These are phyloP conservation scores for Penicillium sp. DNA, from an alignment of 2,329 filamentous ascomycete genomes.

Conservation along the genomic window DNA sequence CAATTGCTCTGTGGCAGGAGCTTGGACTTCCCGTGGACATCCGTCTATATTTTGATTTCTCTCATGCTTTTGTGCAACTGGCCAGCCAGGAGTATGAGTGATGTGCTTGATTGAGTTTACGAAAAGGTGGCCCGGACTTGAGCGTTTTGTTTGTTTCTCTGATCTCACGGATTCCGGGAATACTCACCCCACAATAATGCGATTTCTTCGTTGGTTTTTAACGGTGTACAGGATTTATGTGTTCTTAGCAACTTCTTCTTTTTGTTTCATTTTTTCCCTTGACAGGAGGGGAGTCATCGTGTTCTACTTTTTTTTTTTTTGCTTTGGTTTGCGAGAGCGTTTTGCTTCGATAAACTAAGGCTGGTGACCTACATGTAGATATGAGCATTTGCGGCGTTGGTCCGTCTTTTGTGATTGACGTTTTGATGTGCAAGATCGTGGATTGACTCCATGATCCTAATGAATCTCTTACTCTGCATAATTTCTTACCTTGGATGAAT, in stretches of 20 bases:
- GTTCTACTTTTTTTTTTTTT: slow-evolving; percentile 28
- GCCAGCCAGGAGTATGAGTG: slow-evolving; percentile 26
- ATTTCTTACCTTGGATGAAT: slow-evolving; percentile 1
- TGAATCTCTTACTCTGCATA: slow-evolving; percentile 21
- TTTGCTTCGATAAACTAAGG: slow-evolving; percentile 37
- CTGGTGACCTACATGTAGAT: slow-evolving; percentile 42
- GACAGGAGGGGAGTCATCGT: slow-evolving; percentile 21
- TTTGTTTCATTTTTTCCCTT: slow-evolving; percentile 20
- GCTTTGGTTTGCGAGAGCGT: slow-evolving; percentile 27
- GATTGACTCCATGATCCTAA: slow-evolving; percentile 27
- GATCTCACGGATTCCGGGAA: slow-evolving; percentile 23
- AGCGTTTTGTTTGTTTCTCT: slow-evolving; percentile 20
- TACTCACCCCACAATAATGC: slow-evolving; percentile 18
- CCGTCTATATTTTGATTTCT: slow-evolving; percentile 16
- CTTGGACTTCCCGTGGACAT: slow-evolving; percentile 8
- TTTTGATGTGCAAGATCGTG: slow-evolving; percentile 19
- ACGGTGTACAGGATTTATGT: slow-evolving; percentile 20
- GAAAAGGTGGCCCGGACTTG: slow-evolving; percentile 32
- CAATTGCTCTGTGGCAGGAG: slow-evolving; percentile 4
- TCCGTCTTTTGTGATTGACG: slow-evolving; percentile 26
- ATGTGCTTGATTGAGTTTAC: slow-evolving; percentile 24
- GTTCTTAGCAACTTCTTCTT: slow-evolving; percentile 19
- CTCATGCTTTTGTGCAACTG: slow-evolving; percentile 20
- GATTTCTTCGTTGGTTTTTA: slow-evolving; percentile 15
- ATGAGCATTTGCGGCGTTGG: slow-evolving; percentile 43